A percentile compares a stretch with the other conserved stretches of the same genome.
phyloP scores from a whole-genome alignment of 2,329 filamentous ascomycete species.

The Aspergillus brasiliensis region DNA sequence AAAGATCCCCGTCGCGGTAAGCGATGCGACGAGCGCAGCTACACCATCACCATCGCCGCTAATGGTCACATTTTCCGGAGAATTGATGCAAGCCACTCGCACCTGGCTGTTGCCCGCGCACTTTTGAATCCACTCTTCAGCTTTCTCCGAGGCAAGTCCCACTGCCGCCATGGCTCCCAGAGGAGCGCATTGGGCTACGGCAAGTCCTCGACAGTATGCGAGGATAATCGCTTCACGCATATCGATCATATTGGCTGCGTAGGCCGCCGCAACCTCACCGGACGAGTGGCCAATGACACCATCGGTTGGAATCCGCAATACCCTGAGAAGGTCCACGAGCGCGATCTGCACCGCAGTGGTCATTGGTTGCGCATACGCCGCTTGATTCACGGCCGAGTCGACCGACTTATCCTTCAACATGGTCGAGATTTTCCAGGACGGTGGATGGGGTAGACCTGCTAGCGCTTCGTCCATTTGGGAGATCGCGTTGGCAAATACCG shows the following conservation, averaged over 20 bases:
- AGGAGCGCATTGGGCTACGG: background rate
- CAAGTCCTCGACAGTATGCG: background rate
- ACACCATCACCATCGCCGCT: conserved; percentile 21
- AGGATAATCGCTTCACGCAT: background rate
- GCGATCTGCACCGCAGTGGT: conserved; percentile 35
- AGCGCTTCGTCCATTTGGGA: background rate
- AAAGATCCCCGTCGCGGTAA: conserved; percentile 25
- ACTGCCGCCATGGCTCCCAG: background rate
- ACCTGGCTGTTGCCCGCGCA: conserved; percentile 31
- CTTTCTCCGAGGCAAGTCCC: background rate
- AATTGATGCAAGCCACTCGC: conserved; percentile 23
- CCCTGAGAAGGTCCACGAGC: conserved; percentile 28
- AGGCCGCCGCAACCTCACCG: conserved; percentile 31
- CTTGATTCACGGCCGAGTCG: conserved; percentile 14
- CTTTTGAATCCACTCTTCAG: background rate
- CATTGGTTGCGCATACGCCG: conserved; percentile 27
- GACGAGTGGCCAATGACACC: conserved; percentile 31
- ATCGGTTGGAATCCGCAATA: conserved; percentile 19
- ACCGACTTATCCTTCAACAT: background rate
- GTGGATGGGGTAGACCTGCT: background rate
- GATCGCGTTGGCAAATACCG: conserved; percentile 18
- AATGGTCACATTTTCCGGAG: conserved; percentile 24
- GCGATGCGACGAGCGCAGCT: conserved; percentile 20
- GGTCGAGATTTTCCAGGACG: conserved; percentile 9
- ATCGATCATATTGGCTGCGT: background rate